Percentiles rank a stretch among this genome's conserved stretches.
Evolutionary conservation across 106 monocot genomes (phyloP).

Genomic region (Iris macrosiphon): DNA sequence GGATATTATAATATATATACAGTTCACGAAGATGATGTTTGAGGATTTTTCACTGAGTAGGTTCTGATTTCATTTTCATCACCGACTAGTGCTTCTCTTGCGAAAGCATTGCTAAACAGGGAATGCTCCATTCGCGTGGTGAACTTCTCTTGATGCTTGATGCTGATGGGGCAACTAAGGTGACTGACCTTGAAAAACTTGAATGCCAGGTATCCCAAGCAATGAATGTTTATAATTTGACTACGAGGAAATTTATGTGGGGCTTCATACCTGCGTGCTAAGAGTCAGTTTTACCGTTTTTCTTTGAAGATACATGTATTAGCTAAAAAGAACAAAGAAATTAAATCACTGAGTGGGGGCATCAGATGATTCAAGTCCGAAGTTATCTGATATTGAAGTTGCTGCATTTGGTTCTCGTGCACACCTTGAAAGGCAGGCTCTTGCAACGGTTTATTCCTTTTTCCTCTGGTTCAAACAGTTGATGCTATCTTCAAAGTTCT

Average conservation of each 20-base stretch:
- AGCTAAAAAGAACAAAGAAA: constrained; percentile 30
- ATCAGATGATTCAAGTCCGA: constrained; percentile 5
- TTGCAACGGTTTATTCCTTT: constrained; percentile 65
- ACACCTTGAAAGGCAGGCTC: constrained; percentile 94
- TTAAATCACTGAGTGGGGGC: constrained; percentile 8
- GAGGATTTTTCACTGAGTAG: neutral
- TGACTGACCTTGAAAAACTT: constrained; percentile 92
- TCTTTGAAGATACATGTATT: constrained; percentile 37
- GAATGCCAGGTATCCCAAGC: constrained; percentile 89
- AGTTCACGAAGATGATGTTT: no score
- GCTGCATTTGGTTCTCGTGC: constrained; percentile 95
- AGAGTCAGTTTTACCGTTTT: neutral
- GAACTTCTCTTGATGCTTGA: constrained; percentile 96
- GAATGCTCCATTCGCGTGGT: constrained; percentile 97
- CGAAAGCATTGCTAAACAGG: constrained; percentile 58
- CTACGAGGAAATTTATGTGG: no score
- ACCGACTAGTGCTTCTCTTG: constrained; percentile 25
- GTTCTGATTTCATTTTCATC: neutral
- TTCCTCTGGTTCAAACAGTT: neutral
- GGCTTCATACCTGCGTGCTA: no score
- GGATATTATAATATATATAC: no score
- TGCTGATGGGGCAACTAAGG: constrained; percentile 97
- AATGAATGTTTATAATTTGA: no score
- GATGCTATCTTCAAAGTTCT: neutral
- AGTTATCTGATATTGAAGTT: constrained; percentile 52